Percentiles rank a stretch among this genome's conserved stretches.
Evolutionary conservation across 306 rosid species (phyloP).

Genomic region (Potentilla sterilis): DNA sequence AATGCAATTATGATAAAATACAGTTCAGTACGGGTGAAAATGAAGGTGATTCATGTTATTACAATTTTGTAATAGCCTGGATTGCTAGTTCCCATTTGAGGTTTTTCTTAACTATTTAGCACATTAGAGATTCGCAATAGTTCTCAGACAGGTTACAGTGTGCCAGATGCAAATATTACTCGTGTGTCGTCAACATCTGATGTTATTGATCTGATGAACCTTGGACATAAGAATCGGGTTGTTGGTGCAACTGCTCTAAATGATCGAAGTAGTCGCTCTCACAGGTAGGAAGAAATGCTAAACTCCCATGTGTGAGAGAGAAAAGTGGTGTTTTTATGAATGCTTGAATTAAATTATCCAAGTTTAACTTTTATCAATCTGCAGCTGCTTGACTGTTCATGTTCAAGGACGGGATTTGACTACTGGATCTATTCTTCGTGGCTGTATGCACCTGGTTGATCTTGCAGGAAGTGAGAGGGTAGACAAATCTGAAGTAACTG

Average conservation of each 20-base stretch:
- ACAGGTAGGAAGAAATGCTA: slow-evolving; percentile 54
- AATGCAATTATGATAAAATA: neutral
- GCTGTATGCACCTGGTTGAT: slow-evolving; percentile 98
- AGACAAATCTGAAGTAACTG: slow-evolving; percentile 94
- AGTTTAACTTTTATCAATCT: slow-evolving; percentile 32
- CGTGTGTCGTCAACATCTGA: slow-evolving; percentile 74
- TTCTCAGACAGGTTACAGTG: slow-evolving; percentile 82
- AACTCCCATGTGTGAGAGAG: neutral
- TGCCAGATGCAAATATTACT: slow-evolving; percentile 83
- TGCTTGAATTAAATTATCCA: slow-evolving; percentile 14
- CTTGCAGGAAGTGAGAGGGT: slow-evolving; percentile 98
- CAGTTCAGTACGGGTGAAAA: neutral
- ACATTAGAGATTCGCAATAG: slow-evolving; percentile 91
- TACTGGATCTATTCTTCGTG: slow-evolving; percentile 67
- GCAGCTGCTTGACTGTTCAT: slow-evolving; percentile 97
- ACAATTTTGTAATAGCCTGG: neutral
- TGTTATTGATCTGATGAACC: slow-evolving; percentile 89
- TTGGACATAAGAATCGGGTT: slow-evolving; percentile 86
- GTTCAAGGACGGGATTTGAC: slow-evolving; percentile 97
- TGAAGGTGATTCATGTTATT: neutral
- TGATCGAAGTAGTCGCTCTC: slow-evolving; percentile 97
- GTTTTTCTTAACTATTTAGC: slow-evolving; percentile 47
- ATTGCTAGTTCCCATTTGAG: slow-evolving; percentile 6
- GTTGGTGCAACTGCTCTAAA: slow-evolving; percentile 97
- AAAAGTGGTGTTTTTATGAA: neutral